Base-by-base conservation (phyloP, 805 yeast genomes). In the Priceomyces medius region DNA sequence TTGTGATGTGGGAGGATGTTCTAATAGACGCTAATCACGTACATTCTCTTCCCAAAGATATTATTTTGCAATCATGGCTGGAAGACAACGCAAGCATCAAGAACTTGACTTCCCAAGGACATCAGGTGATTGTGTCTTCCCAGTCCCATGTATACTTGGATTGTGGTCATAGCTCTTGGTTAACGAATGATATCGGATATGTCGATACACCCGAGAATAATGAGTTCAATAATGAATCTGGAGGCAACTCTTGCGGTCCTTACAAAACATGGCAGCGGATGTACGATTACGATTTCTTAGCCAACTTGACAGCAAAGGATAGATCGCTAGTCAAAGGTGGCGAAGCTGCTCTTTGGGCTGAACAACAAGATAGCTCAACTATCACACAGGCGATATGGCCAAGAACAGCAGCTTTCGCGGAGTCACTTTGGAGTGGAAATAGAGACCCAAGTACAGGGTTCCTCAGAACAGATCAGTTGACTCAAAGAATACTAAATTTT, bases 191-290 rank as follows among this genome's bases (percentile, higher is more conserved):
- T 47, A 61, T 63, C 2, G 41, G 67, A 20, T 62, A 62, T 47
- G 43, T 56, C 19, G 66, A 55, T 34, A 43, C 40, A n/a, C 48
- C 50, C 6, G 48, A 40, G 4, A 51, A 52, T 29, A 48, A 45
- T 6, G 57, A 42, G 14, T 62, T 59, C 52, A 66, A 66, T 48
- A 13, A n/a, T 18, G 28, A 18, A 6, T 26, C 34, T 28, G 70
- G 66, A 18, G 71, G 72, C 6, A 59, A 67, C 2, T 67, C 70
- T 68, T 68, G 74, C 46, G 66, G 58, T 20, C 74, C 75, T 6
- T 70, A 70, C 54, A 70, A 68, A 49, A 64, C 68, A 1, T 70
- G 71, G 71, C 74, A 69, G 46, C 47, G 68, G 38, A 66, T 70
- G 33, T 69, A 68, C 47, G 50, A 54, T 42, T 66, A 49, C 40